phyloP scores from a whole-genome alignment of 164 flowering plant species.

The Macadamia integrifolia region DNA sequence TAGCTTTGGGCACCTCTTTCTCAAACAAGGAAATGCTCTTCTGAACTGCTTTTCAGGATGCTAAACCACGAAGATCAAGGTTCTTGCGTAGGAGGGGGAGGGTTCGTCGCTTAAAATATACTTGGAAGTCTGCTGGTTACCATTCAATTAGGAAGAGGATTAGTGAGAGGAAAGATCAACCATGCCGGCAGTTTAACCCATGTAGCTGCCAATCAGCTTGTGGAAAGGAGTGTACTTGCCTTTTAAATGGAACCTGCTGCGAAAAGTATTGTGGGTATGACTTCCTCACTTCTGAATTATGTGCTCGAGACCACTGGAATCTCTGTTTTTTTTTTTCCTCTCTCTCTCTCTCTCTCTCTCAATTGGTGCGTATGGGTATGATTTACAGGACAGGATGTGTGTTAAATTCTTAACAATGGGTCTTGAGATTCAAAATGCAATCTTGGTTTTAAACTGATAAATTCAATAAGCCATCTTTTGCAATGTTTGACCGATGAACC shows the following conservation, averaged over 20 bases:
- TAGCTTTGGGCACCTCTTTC: slow-evolving; percentile 4
- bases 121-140: slow-evolving; percentile 93
- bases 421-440: no score
- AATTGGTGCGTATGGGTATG: background rate
- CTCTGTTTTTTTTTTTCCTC: no score
- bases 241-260: slow-evolving; percentile 87
- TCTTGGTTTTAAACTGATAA: no score
- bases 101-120: slow-evolving; percentile 94
- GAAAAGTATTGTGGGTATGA: slow-evolving; percentile 98
- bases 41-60: slow-evolving; percentile 42
- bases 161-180: slow-evolving; percentile 89
- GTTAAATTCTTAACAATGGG: no score
- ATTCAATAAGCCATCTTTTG: no score
- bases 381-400: background rate
- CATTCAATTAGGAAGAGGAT: slow-evolving; percentile 91
- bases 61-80: slow-evolving; percentile 67
- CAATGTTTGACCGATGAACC: no score
- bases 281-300: background rate
- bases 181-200: slow-evolving; percentile 92
- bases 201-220: slow-evolving; percentile 90
- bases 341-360: no score
- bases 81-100: slow-evolving; percentile 89
- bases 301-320: no score
- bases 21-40: background rate
- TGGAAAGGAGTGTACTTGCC: slow-evolving; percentile 89